Evolutionary conservation across 495 filamentous ascomycete genomes (phyloP).

Genomic region (Xylaria curta): DNA sequence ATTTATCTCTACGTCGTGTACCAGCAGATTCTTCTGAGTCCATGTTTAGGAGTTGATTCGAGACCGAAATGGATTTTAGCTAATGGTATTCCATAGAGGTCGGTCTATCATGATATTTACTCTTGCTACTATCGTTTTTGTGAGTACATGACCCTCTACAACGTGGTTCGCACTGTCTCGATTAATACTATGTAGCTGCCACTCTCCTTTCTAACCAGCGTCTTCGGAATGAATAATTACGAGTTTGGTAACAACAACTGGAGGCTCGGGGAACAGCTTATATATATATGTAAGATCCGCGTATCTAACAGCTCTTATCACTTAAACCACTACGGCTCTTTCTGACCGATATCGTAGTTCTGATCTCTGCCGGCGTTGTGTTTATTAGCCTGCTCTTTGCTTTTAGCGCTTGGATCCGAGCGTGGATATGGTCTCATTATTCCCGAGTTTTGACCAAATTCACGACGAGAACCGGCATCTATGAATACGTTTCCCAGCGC

Average conservation of each 20-base stretch:
- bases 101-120: conserved; percentile 70
- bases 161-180: not conserved
- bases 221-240: not conserved
- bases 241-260: not conserved
- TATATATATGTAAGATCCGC: conserved; percentile 14
- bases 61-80: no score
- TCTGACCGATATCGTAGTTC: conserved; percentile 27
- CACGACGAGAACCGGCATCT: conserved; percentile 27
- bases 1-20: no score
- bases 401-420: conserved; percentile 36
- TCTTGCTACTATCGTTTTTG: conserved; percentile 65
- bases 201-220: not conserved
- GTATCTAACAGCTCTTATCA: not conserved
- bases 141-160: conserved; percentile 30
- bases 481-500: conserved; percentile 10
- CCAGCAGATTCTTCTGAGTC: no score
- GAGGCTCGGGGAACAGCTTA: conserved; percentile 30
- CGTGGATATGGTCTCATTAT: conserved; percentile 27
- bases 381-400: conserved; percentile 41
- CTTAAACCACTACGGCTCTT: conserved; percentile 4
- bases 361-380: conserved; percentile 43
- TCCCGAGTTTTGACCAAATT: conserved; percentile 12
- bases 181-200: not conserved
- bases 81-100: conserved; percentile 37
- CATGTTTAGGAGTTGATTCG: no score